Conservation (phyloP, 208 protist genomes). For the Balamuthia mandrillaris region DNA sequence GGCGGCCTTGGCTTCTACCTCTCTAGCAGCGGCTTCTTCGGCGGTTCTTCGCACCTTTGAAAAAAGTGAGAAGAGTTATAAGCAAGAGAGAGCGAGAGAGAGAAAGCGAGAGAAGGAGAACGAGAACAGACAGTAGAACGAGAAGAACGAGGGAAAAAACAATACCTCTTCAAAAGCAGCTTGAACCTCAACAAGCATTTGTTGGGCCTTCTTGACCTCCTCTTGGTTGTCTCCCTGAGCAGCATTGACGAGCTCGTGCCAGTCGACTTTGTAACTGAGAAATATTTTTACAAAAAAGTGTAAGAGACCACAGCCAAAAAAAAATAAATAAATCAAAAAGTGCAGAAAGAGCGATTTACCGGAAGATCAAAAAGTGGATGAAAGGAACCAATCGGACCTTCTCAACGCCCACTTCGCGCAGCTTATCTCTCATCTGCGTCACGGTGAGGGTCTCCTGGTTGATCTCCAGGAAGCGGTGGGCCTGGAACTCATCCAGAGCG, state of each 20-base stretch:
- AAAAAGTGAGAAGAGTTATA: neutral
- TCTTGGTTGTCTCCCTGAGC: conserved; percentile 5
- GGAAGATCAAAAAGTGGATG: conserved; percentile 18
- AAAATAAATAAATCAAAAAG: neutral
- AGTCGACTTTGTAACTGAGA: neutral
- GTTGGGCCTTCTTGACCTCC: conserved; percentile 26
- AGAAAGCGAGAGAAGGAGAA: neutral
- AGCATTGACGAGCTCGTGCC: neutral
- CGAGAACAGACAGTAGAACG: neutral
- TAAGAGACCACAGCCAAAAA: neutral
- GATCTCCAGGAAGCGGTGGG: conserved; percentile 41
- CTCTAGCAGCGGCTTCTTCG: neutral
- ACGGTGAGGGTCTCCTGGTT: conserved; percentile 39
- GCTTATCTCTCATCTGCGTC: conserved; percentile 35
- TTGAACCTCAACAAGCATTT: neutral
- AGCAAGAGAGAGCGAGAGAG: neutral
- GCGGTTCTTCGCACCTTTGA: neutral
- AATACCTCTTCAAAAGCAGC: no score
- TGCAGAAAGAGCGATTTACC: neutral
- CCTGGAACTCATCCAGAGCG: conserved; percentile 28
- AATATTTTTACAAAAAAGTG: neutral
- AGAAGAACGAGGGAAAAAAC: no score
- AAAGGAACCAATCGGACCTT: conserved; percentile 32
- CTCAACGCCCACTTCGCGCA: neutral
- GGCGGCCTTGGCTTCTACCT: neutral